These are phyloP conservation scores for Suhomyces taliae DNA, from an alignment of 1,139 yeast genomes.

Conservation along the genomic window DNA sequence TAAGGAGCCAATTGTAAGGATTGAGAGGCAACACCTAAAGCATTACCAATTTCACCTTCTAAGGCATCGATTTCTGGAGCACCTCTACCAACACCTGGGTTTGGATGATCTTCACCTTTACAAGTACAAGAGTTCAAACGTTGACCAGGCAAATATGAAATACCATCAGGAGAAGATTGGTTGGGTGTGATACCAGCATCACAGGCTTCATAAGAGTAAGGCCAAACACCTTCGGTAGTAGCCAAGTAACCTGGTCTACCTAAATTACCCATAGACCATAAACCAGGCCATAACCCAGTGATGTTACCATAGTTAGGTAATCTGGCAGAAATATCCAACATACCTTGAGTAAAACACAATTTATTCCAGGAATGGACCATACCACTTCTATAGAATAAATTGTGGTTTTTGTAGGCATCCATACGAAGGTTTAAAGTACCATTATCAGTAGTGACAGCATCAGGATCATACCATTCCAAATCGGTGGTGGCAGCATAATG, in stretches of 20 bases:
- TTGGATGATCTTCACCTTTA: slow-evolving; percentile 28
- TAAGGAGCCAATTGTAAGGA: slow-evolving; percentile 30
- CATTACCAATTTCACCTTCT: slow-evolving; percentile 23
- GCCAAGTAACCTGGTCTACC: slow-evolving; percentile 84
- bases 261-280: slow-evolving; percentile 85
- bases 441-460: slow-evolving; percentile 66
- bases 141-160: slow-evolving; percentile 79
- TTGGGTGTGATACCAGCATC: slow-evolving; percentile 92
- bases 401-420: slow-evolving; percentile 74
- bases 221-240: slow-evolving; percentile 86
- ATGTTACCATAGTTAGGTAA: slow-evolving; percentile 70
- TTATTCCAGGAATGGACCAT: slow-evolving; percentile 88
- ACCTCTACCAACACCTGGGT: slow-evolving; percentile 28
- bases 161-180: slow-evolving; percentile 80
- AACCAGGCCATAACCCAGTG: slow-evolving; percentile 86
- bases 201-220: slow-evolving; percentile 77
- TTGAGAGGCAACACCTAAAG: slow-evolving; percentile 27
- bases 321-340: slow-evolving; percentile 65
- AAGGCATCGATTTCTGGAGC: slow-evolving; percentile 34
- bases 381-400: slow-evolving; percentile 74
- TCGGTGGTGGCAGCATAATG: slow-evolving; percentile 81
- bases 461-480: slow-evolving; percentile 88
- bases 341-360: slow-evolving; percentile 77
- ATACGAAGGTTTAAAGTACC: slow-evolving; percentile 66
- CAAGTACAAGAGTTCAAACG: slow-evolving; percentile 47